A percentile compares a stretch with the other conserved stretches of the same genome.
Conservation (phyloP, 2,329 filamentous ascomycete species). For the Diaporthe amygdali region DNA sequence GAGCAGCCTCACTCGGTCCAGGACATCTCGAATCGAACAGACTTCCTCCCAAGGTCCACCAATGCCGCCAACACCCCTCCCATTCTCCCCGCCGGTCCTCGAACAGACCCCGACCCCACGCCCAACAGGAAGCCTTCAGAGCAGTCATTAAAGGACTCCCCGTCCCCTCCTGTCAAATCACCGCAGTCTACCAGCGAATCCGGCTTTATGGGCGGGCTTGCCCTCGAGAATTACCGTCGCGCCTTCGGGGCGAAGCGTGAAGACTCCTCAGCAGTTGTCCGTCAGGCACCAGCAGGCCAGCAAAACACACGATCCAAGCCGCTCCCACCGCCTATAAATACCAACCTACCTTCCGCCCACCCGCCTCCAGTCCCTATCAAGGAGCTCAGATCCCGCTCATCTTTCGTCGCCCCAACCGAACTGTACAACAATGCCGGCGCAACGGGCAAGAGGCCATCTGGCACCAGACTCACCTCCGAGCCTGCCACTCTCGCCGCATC, state of each 20-base stretch:
- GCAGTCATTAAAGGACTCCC: slow-evolving; percentile 28
- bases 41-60: slow-evolving; percentile 41
- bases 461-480: slow-evolving; percentile 46
- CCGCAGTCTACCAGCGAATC: slow-evolving; percentile 44
- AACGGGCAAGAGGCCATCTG: slow-evolving; percentile 48
- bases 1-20: slow-evolving; percentile 47
- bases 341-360: slow-evolving; percentile 36
- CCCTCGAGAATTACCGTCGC: slow-evolving; percentile 56
- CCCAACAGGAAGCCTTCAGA: slow-evolving; percentile 20
- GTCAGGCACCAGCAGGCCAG: slow-evolving; percentile 18
- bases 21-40: slow-evolving; percentile 42
- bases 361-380: slow-evolving; percentile 35
- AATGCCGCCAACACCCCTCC: slow-evolving; percentile 48
- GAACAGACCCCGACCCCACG: slow-evolving; percentile 37
- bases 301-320: slow-evolving; percentile 36
- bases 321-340: slow-evolving; percentile 42
- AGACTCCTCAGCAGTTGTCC: slow-evolving; percentile 21
- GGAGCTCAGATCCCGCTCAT: slow-evolving; percentile 38
- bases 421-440: slow-evolving; percentile 41
- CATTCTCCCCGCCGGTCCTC: slow-evolving; percentile 55
- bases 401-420: slow-evolving; percentile 57
- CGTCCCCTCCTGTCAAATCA: slow-evolving; percentile 36
- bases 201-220: slow-evolving; percentile 61
- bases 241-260: slow-evolving; percentile 33
- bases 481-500: slow-evolving; percentile 37